phyloP scores from a whole-genome alignment of 192 early-diverging fungal species.

The Cladochytrium replicatum region DNA sequence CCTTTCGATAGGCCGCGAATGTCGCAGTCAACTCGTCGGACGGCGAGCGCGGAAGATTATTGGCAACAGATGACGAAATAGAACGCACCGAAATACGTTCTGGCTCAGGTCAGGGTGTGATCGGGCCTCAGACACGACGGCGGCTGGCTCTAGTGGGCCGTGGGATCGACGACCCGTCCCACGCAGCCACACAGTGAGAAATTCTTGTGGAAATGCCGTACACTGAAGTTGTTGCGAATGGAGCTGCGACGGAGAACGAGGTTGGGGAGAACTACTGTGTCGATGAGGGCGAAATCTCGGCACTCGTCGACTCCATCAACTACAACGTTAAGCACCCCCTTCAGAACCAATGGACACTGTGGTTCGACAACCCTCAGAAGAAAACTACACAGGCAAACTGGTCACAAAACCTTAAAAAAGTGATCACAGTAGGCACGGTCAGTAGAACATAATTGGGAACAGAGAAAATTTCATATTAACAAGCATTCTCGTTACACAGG shows the following conservation, averaged over 20 bases:
- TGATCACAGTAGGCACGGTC: slow-evolving; percentile 89
- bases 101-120: no score
- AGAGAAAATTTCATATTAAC: neutral
- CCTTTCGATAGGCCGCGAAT: no score
- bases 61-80: no score
- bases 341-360: slow-evolving; percentile 83
- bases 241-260: neutral
- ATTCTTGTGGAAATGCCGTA: no score
- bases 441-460: slow-evolving; percentile 13
- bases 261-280: neutral
- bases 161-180: no score
- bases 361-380: slow-evolving; percentile 83
- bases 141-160: no score
- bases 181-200: no score
- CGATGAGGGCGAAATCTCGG: slow-evolving; percentile 23
- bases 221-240: no score
- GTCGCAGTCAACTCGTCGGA: no score
- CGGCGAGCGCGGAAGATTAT: no score
- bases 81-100: no score
- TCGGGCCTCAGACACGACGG: no score
- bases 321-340: slow-evolving; percentile 84
- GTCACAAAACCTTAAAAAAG: slow-evolving; percentile 74
- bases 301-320: slow-evolving; percentile 52
- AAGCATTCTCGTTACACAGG: neutral
- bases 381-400: slow-evolving; percentile 67